These are phyloP conservation scores for Theobroma grandiflorum DNA, from an alignment of 441 rosid genomes.

Conservation along the genomic window DNA sequence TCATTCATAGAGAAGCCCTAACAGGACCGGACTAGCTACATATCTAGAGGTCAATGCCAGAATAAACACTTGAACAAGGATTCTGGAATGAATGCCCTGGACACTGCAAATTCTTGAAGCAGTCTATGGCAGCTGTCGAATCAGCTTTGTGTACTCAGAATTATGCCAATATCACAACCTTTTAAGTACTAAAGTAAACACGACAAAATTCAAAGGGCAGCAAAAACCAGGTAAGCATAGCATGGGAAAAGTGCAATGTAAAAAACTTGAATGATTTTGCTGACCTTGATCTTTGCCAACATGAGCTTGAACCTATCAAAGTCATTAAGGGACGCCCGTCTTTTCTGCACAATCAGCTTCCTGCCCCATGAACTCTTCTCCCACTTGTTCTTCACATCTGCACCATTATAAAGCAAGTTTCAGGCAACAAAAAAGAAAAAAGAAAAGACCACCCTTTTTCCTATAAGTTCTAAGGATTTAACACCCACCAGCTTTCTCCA, in stretches of 20 bases:
- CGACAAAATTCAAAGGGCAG: not conserved
- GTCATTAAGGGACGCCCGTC: conserved; percentile 53
- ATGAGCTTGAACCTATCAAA: conserved; percentile 63
- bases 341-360: conserved; percentile 57
- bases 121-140: not conserved
- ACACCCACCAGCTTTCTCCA: conserved; percentile 78
- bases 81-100: not conserved
- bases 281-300: conserved; percentile 75
- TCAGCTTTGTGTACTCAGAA: not conserved
- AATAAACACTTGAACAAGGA: not conserved
- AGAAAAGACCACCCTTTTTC: not conserved
- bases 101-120: not conserved
- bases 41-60: not conserved
- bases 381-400: conserved; percentile 87
- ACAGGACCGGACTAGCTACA: not conserved
- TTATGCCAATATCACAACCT: too few relatives aligned
- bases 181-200: too few relatives aligned
- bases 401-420: conserved; percentile 1
- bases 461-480: not conserved
- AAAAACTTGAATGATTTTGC: not conserved
- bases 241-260: not conserved
- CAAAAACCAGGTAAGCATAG: conserved; percentile 2
- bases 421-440: not conserved
- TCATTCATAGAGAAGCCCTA: not conserved
- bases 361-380: conserved; percentile 75